phyloP scores from a whole-genome alignment of 2,329 filamentous ascomycete species.

The Cladosporium velox region DNA sequence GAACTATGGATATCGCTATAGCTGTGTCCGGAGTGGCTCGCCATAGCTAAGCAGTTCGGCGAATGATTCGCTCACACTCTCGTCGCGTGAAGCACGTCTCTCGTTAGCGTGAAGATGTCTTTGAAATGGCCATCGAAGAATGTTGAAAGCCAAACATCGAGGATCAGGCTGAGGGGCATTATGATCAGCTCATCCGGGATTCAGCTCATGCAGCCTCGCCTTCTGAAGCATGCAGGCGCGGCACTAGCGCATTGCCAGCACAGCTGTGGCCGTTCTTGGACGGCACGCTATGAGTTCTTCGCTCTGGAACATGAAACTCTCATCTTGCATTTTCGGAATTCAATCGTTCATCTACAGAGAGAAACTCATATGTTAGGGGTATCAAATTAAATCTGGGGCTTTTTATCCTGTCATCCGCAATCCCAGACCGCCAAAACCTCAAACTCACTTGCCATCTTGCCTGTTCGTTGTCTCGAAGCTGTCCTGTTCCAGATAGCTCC shows the following conservation, averaged over 20 bases:
- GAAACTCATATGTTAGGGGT: constrained; percentile 2
- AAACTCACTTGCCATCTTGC: constrained; percentile 20
- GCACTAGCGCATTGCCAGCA: neutral
- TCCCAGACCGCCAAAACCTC: neutral
- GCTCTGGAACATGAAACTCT: neutral
- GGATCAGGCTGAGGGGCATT: neutral
- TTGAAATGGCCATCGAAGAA: neutral
- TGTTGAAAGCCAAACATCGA: neutral
- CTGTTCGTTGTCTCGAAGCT: constrained; percentile 38
- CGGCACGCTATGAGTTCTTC: neutral
- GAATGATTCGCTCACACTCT: neutral
- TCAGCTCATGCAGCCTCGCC: neutral
- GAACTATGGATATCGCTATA: neutral
- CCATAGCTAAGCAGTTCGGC: neutral
- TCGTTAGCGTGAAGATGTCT: neutral
- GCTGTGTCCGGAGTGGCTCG: neutral
- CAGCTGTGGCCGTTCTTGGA: neutral
- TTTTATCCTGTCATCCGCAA: neutral
- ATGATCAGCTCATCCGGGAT: neutral
- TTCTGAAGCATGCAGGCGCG: neutral
- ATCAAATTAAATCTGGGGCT: neutral
- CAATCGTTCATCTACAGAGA: neutral
- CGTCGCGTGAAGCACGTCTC: neutral
- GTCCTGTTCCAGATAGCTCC: constrained; percentile 54
- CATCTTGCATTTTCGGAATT: neutral